Conservation (phyloP, 2,329 filamentous ascomycete genomes). For the Exophiala viscosa region DNA sequence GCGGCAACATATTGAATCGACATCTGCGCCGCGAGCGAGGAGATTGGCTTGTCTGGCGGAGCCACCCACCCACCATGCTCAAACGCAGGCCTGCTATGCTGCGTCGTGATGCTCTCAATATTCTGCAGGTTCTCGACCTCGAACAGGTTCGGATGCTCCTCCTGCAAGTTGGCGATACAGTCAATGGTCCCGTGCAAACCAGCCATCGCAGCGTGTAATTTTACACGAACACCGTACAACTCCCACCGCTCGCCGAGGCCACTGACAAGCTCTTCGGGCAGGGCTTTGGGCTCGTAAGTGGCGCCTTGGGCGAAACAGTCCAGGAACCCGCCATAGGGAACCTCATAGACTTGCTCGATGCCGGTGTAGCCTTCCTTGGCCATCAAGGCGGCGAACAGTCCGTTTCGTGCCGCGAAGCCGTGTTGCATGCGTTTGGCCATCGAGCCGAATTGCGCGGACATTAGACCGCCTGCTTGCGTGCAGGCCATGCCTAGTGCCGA, state of each 20-base stretch:
- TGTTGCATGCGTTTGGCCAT: constrained; percentile 47
- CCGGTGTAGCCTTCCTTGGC: constrained; percentile 40
- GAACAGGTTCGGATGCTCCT: constrained; percentile 29
- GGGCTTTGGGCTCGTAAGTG: constrained; percentile 30
- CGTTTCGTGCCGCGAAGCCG: constrained; percentile 45
- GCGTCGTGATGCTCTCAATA: constrained; percentile 31
- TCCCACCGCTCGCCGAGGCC: constrained; percentile 39
- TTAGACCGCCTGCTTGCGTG: constrained; percentile 40
- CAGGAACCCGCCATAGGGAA: constrained; percentile 43
- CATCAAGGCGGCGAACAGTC: constrained; percentile 40
- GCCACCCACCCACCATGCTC: constrained; percentile 39
- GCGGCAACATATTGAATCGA: constrained; percentile 36
- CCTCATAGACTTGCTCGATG: constrained; percentile 42
- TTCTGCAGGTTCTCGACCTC: constrained; percentile 17
- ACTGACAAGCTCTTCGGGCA: constrained; percentile 30
- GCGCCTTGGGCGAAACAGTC: constrained; percentile 36
- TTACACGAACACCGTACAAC: constrained; percentile 35
- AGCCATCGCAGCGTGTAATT: constrained; percentile 39
- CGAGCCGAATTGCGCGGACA: constrained; percentile 44
- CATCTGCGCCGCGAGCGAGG: constrained; percentile 41
- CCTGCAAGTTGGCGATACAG: constrained; percentile 34
- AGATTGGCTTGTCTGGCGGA: constrained; percentile 31
- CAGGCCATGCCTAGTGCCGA: constrained; percentile 40
- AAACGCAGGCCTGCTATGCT: constrained; percentile 32
- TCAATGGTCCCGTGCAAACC: constrained; percentile 38